Base-by-base conservation (phyloP, 2,329 filamentous ascomycete genomes). In the Metarhizium album region DNA sequence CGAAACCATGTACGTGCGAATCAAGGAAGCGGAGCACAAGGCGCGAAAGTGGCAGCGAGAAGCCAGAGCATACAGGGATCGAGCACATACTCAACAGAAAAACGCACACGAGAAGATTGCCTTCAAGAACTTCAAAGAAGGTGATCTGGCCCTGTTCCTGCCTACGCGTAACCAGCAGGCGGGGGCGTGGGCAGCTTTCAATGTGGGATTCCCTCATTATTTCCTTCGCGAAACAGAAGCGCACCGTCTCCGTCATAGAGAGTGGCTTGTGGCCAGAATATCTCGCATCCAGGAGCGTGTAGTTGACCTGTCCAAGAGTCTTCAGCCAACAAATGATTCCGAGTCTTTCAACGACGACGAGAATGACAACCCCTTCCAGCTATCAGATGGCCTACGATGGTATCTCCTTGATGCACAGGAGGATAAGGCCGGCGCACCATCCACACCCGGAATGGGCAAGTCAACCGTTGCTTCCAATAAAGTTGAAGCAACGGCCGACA, bases 201-300 rank as follows among this genome's bases (percentile, higher is more conserved):
- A 98, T 61, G 87, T 98, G 31, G 91, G 90, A 1, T 95, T 91
- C 53, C 93, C 93, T 8, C 93, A 98, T 66, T 97, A 93, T 70
- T 98, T 98, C 71, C 76, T 98, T 2, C 86, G 90, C 35, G 93
- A 98, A 67, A 87, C 94, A 64, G 91, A 97, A 59, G 78, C 78
- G 1, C 94, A 98, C 67, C 84, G 88, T 54, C 74, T 98, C 5
- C 82, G 84, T 29, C 84, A 83, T 46, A 8, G 40, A 43, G 93
- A 98, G 64, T 98, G 93, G 90, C 81, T 98, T n/a, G 84, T 98
- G 7, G 93, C 93, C 8, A 84, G 93, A 16, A 97, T 98, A 52
- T 83, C 83, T 13, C 89, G 88, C 56, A 83, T 97, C 22, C 89
- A 97, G 70, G 89, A 96, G 65, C 86, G 90, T 3, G 85, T 97